Base-by-base conservation (phyloP, 2,329 filamentous ascomycete genomes). In the Fusarium guadeloupense region DNA sequence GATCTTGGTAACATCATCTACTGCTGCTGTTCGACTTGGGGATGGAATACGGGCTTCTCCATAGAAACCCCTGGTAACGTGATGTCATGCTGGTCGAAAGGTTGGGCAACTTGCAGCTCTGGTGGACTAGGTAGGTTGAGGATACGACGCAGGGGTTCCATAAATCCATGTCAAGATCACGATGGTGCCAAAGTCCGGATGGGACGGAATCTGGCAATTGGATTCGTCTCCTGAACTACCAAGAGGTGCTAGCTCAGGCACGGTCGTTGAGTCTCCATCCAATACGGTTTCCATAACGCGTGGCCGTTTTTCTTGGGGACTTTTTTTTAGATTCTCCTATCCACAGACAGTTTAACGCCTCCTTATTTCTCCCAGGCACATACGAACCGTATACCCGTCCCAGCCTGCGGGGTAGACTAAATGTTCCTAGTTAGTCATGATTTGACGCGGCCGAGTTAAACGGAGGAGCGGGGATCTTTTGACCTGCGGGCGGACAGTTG, bases 31-130 rank as follows among this genome's bases (percentile, higher is more conserved):
- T 37, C 47, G 20, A 30, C 34, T 31, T 23, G 14, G 31, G n/a
- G 23, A 16, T 14, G 30, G 31, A 54, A 64, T 64, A 64, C 62
- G 62, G 62, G 56, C 41, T 17, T 43, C 58, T 65, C 62, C 61
- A 64, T 64, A 47, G 46, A n/a, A 9, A 65, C 47, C 55, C 51
- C 13, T n/a, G 9, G 56, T 10, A 34, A 28, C 25, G 37, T 65
- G 62, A 65, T 61, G 56, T 64, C 62, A 64, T 64, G 19, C 34
- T 37, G 17, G 46, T 19, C 25, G 16, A 34, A 33, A 41, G 55
- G 38, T 49, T 59, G 59, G 54, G 39, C 34, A 33, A 45, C 23
- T 10, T 64, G 56, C 46, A 57, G 38, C 41, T 34, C 14, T 9
- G 28, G 60, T 57, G 60, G 61, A 55, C 23, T 34, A 19, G 39